Evolutionary conservation across 768 basidiomycete genomes (phyloP).

Genomic region (Pleurotus tuoliensis): DNA sequence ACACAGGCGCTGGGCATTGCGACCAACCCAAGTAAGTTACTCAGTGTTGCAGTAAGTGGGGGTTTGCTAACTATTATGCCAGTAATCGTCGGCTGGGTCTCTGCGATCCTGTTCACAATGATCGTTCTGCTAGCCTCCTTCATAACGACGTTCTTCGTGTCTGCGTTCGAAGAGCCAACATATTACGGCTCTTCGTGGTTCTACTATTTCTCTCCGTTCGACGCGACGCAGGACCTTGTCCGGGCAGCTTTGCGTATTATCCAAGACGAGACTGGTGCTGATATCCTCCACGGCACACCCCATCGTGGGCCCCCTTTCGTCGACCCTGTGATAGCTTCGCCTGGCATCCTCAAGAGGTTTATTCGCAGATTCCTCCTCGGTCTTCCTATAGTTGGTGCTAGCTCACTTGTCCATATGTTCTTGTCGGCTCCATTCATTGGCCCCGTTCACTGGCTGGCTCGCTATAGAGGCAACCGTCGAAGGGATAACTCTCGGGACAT

Average conservation of each 20-base stretch:
- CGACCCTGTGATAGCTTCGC: slow-evolving; percentile 18
- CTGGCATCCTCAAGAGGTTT: slow-evolving; percentile 52
- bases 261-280: slow-evolving; percentile 43
- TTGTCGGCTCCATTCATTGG: slow-evolving; percentile 58
- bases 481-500: slow-evolving; percentile 58
- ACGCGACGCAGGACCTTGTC: slow-evolving; percentile 57
- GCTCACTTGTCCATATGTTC: slow-evolving; percentile 71
- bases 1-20: slow-evolving; percentile 70
- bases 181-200: slow-evolving; percentile 36
- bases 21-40: slow-evolving; percentile 62
- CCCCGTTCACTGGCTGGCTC: slow-evolving; percentile 68
- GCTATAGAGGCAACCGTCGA: slow-evolving; percentile 54
- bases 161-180: slow-evolving; percentile 52
- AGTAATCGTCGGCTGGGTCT: slow-evolving; percentile 65
- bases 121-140: slow-evolving; percentile 69
- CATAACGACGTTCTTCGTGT: slow-evolving; percentile 64
- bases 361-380: slow-evolving; percentile 73
- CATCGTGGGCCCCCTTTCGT: slow-evolving; percentile 9
- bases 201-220: slow-evolving; percentile 48
- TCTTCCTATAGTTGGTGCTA: slow-evolving; percentile 73
- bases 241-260: slow-evolving; percentile 60
- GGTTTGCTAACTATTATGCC: neutral
- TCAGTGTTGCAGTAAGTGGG: too few species aligned
- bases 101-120: slow-evolving; percentile 57
- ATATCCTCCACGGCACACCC: slow-evolving; percentile 31